Evolutionary conservation across 106 monocot genomes (phyloP), one percentile per base, ranked within the genome.

Genomic region (Dioscorea dumetorum): DNA sequence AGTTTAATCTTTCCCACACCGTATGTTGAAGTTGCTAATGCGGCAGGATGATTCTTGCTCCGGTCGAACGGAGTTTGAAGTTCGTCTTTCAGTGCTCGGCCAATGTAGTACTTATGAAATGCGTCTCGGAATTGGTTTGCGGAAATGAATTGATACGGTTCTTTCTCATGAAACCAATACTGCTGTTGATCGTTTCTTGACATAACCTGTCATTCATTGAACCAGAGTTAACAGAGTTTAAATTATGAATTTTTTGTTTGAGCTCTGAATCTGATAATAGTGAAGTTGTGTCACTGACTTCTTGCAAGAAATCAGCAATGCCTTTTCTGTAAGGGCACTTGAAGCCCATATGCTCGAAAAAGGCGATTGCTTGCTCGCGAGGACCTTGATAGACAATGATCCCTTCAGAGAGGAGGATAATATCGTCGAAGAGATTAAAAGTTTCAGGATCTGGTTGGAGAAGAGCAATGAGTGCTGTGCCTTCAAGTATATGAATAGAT

Each of bases 241-340:
- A 10, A 41, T 41, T 41, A 41, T 41, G 41, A 41, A 41, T 6
- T 41, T n/a, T 6, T 41, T 8, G 41, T 10, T 41, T 5, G 6
- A 41, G 41, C 41, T 41, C 41, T 41, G 41, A 41, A 41, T 8
- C 10, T 41, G 5, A 41, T 41, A 41, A 6, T 41, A 41, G 6
- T 8, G 41, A 41, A 41, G 41, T 41, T 54, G 5, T 13, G 20
- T 8, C n/a, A 69, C 75, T 73, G 74, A 92, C 92, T 76, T 94
- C 93, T 69, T 94, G 93, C 57, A 94, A 64, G 66, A 94, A 94
- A 63, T 94, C 93, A 4, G 93, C 93, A 54, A 87, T 74, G 49
- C 89, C 86, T 84, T 94, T 94, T 67, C 93, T 90, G 32, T 86
- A 84, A 0, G 93, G 93, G 17, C 93, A 94, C 74, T 73, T 89